Base-by-base conservation (phyloP, 2,329 filamentous ascomycete species). In the Aspergillus amoenus region DNA sequence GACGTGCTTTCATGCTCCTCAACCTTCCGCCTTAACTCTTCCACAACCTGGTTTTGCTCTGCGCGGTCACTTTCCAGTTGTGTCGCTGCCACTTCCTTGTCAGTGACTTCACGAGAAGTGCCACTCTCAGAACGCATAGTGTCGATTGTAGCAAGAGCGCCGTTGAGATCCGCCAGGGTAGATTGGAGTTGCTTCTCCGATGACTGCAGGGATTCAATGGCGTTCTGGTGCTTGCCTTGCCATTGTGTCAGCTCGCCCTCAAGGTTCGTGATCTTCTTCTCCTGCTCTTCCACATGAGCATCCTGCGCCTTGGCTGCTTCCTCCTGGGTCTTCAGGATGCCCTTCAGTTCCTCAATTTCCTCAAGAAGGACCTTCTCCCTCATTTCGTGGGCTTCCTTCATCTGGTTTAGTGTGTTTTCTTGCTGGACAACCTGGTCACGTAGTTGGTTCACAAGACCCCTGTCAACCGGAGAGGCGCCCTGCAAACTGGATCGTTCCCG, bases 401-500 rank as follows among this genome's bases (percentile, higher is more conserved):
- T 82, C 52, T 85, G 79, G 58, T 83, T 82, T 61, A 97, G 87
- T 69, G 93, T 87, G 64, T 84, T 88, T 74, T 97, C 93, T 65
- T 88, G 95, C 73, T 91, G 87, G 69, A 93, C 85, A 5, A 99
- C 83, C 73, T 97, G 92, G 61, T 95, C 90, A 58, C 90, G 89
- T 78, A 99, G 85, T 15, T 88, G 88, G 4, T 91, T 89, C 32
- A 97, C 88, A 62, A 97, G 87, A 0, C 91, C 93, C 71, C 97
- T 95, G 69, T 99, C 94, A 70, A 96, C 88, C 7, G 92, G 89
- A 22, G 89, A 89, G 2, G 82, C 81, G 5, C 64, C 84, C 71
- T 93, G 91, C 77, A 97, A 82, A 76, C 92, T 97, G 3, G 91
- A 93, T 58, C 95, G 84, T 75, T 99, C 95, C 53, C 94, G 88